phyloP scores from a whole-genome alignment of 805 yeast species.

The Priceomyces haplophilus region DNA sequence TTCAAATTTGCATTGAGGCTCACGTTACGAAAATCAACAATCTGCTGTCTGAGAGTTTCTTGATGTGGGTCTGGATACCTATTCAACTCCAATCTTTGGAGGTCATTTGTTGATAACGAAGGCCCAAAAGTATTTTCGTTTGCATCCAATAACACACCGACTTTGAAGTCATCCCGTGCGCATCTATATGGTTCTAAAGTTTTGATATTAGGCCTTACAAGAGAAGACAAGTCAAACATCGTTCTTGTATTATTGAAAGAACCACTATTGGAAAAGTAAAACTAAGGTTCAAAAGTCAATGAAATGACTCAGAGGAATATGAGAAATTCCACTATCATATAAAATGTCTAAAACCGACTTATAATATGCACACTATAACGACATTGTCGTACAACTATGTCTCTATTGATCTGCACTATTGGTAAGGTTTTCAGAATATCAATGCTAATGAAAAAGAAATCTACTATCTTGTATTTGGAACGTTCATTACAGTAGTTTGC shows the following conservation, averaged over 20 bases:
- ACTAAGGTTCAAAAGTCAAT: not conserved
- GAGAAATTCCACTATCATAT: not conserved
- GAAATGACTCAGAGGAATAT: not conserved
- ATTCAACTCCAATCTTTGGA: slow-evolving; percentile 58
- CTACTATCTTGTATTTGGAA: too few species aligned
- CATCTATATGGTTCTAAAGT: slow-evolving; percentile 88
- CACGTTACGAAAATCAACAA: slow-evolving; percentile 68
- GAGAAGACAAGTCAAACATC: slow-evolving; percentile 49
- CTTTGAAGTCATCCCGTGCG: slow-evolving; percentile 92
- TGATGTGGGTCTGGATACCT: slow-evolving; percentile 99
- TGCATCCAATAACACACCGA: slow-evolving; percentile 88
- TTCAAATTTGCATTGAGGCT: slow-evolving; percentile 31
- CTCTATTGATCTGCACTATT: too few species aligned
- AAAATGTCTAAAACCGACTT: not conserved
- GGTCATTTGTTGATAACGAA: slow-evolving; percentile 49
- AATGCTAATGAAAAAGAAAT: too few species aligned
- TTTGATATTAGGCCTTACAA: slow-evolving; percentile 83
- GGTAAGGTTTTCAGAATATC: too few species aligned
- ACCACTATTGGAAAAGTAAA: not conserved
- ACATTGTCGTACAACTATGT: too few species aligned
- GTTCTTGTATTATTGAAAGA: not conserved
- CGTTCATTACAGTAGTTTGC: too few species aligned
- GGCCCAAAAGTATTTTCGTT: slow-evolving; percentile 96
- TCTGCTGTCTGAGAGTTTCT: slow-evolving; percentile 62
- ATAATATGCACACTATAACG: not conserved